Base-by-base conservation (phyloP, 768 basidiomycete species). In the Cystofilobasidium bisporidii region DNA sequence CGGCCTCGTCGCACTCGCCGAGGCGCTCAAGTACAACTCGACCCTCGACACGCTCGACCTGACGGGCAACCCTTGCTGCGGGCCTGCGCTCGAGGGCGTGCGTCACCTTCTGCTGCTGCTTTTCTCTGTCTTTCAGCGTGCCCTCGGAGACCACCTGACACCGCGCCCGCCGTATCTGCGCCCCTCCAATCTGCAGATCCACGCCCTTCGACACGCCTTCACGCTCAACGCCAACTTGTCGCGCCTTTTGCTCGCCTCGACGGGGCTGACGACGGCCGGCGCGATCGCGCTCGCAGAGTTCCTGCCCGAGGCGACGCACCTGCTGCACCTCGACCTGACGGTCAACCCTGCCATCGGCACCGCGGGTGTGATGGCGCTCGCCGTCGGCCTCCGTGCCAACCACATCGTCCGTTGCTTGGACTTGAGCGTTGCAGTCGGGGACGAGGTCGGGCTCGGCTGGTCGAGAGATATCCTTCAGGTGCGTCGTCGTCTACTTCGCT, bases 201-300 rank as follows among this genome's bases (percentile, higher is more conserved):
- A 78, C 40, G 88, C 92, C 0, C 80, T 99, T 11, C 85, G 96
- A 3, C 90, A 92, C 0, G 87, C 93, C 0, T 92, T 98, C 77
- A 92, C 91, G 0, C 82, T 94, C 64, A 96, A 97, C 75, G 86
- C 85, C 0, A 86, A 89, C 0, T 83, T 99, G 40, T 97, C 94
- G 73, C 86, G 96, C 1, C 79, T 99, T 53, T 97, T 96, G 80
- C 82, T 98, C 26, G 87, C 90, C 10, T 84, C 86, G 3, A 96
- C 93, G 0, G 80, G 81, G 5, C 82, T 98, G 74, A 83, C 84
- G 0, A 87, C 89, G 0, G 80, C 86, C 0, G 92, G 91, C 1
- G 93, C 94, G 0, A 98, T 98, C 70, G 87, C 91, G 0, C 83
- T 98, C 1, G 96, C 94, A 2, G 94, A 98, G 76, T 98, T 96